Base-by-base conservation (phyloP, 2,329 filamentous ascomycete species). In the Aspergillus floridensis region DNA sequence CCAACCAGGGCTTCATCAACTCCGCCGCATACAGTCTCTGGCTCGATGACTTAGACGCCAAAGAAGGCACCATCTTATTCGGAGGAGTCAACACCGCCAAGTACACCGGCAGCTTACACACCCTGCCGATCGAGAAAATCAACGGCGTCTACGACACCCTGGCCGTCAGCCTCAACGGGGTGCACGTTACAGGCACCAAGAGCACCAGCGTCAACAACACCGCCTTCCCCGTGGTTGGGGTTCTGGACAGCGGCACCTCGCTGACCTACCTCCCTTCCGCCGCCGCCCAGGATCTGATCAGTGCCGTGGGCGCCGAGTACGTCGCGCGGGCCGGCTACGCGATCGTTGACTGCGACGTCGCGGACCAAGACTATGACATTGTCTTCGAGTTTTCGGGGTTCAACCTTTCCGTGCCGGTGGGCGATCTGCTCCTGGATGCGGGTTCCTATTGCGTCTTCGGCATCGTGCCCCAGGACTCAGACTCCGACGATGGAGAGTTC, bases 21-120 rank as follows among this genome's bases (percentile, higher is more conserved):
- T 86, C 87, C 19, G 88, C 84, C 57, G 87, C 88, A 2, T 93
- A 88, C 76, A 91, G 88, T 69, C 75, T 93, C 48, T 92, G 88
- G 86, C 79, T 92, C 19, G 89, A 92, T 74, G 88, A 92, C 68
- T 77, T 91, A 7, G 82, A 87, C 63, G 79, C 88, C 24, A 84
- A 75, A 66, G 85, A 80, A 0, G 90, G 90, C 56, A 87, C 79
- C 60, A 86, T 93, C 56, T 77, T 93, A 1, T 93, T 93, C 66
- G 90, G 90, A 31, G 90, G 90, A 31, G 83, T 93, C 59, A 88
- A 93, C 73, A 84, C 81, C 2, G 84, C 77, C 22, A 86, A 88
- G 64, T 93, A 84, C 71, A 70, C 76, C 2, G 89, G 88, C 21
- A 71, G 80, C 4, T 80, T 93, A 31, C 73, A 85, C 60, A 90